Percentiles rank a stretch among this genome's conserved stretches.
Conservation (phyloP, 2,329 filamentous ascomycete genomes). For the Cadophora gregata region DNA sequence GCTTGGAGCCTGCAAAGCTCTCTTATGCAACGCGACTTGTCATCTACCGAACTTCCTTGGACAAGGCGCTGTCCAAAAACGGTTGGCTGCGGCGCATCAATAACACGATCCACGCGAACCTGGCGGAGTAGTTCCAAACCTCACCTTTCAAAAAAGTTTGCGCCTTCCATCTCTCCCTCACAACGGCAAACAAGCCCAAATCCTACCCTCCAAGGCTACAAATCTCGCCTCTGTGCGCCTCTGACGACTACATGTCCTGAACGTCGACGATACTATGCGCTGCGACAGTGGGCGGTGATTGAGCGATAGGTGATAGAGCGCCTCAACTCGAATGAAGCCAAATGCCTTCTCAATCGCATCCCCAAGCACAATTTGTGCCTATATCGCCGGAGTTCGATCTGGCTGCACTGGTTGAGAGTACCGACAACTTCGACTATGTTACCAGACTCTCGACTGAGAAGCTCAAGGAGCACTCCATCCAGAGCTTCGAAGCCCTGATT, state of each 20-base stretch:
- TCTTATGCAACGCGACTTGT: background rate
- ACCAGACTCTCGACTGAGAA: slow-evolving; percentile 79
- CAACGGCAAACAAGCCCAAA: background rate
- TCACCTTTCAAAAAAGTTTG: slow-evolving; percentile 1
- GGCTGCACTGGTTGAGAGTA: slow-evolving; percentile 73
- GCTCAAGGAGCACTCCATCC: slow-evolving; percentile 76
- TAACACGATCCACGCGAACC: background rate
- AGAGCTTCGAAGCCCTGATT: slow-evolving; percentile 86
- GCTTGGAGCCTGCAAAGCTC: background rate
- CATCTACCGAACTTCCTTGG: background rate
- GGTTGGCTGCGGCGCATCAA: background rate
- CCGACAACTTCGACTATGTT: slow-evolving; percentile 86
- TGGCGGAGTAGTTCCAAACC: background rate
- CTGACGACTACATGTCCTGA: background rate
- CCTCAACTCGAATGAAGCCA: background rate
- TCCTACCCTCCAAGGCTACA: background rate
- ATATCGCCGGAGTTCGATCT: slow-evolving; percentile 87
- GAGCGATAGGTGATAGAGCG: background rate
- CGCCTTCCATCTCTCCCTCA: background rate
- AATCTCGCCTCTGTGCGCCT: background rate
- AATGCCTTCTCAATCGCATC: slow-evolving; percentile 79
- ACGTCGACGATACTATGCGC: slow-evolving; percentile 9
- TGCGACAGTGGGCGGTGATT: background rate
- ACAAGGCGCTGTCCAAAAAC: too few species aligned
- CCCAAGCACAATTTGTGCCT: slow-evolving; percentile 89